Evolutionary conservation across 768 basidiomycete genomes (phyloP).

Genomic region (Termitomyces sp.): DNA sequence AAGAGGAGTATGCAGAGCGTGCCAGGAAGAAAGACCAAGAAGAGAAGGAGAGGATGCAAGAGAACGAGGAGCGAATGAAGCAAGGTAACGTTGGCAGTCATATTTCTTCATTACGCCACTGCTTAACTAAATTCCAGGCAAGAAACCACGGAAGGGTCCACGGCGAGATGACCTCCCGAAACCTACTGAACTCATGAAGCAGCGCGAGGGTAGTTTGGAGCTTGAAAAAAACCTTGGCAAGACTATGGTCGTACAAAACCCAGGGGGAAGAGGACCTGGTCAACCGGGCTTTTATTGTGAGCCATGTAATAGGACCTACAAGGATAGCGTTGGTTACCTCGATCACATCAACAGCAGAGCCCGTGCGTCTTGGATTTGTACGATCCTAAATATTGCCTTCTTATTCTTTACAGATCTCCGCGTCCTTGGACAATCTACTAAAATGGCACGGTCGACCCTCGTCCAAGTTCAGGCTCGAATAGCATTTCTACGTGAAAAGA

Average conservation of each 20-base stretch:
- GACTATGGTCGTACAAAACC: constrained; percentile 90
- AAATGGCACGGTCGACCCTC: constrained; percentile 84
- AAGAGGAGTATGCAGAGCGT: constrained; percentile 83
- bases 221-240: constrained; percentile 95
- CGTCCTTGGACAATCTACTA: constrained; percentile 93
- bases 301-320: constrained; percentile 85
- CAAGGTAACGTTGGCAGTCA: constrained; percentile 51
- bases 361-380: constrained; percentile 50
- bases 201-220: constrained; percentile 78
- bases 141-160: constrained; percentile 65
- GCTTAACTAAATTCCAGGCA: constrained; percentile 49
- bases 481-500: constrained; percentile 81
- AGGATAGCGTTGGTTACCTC: constrained; percentile 90
- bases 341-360: constrained; percentile 94
- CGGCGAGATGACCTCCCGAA: constrained; percentile 81
- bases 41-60: constrained; percentile 78
- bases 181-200: constrained; percentile 91
- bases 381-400: neutral
- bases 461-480: constrained; percentile 92
- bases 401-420: constrained; percentile 67
- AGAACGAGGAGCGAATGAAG: constrained; percentile 81
- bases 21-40: constrained; percentile 81
- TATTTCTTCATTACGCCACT: neutral
- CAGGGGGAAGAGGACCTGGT: constrained; percentile 79
- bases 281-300: constrained; percentile 96